Evolutionary conservation across 1,284 basidiomycete genomes (phyloP), one percentile per base, ranked within the genome.

Genomic region (Cryptococcus neoformans): DNA sequence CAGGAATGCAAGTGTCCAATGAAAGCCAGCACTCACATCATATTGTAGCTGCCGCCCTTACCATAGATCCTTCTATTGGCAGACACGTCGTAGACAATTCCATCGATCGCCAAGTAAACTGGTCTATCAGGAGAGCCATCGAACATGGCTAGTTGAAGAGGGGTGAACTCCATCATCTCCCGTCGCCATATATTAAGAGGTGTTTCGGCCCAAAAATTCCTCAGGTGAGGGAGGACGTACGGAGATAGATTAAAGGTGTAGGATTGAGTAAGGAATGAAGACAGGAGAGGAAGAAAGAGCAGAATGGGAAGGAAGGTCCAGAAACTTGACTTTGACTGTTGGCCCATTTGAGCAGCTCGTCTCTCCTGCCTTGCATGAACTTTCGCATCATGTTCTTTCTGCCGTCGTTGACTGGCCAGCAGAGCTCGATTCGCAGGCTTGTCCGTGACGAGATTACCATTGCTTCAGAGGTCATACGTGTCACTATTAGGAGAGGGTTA

Each of bases 41-140:
- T 82, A 69, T 86, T 81, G 78, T 95, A 95, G 52, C 89, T 85
- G 37, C 90, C 92, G 17, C 92, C 92, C 52, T 87, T 87, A 52
- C 92, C 91, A 75, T 98, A 98, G n/a, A 90, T 85, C 57, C 83
- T 81, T 49, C 86, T 82, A 65, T 85, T 85, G 45, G 80, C 78
- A 39, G 86, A 85, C 44, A 99, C 95, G 71, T 99, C 94, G 79
- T 87, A 98, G 2, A 99, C 92, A 54, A 90, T 87, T 16, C 92
- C 90, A 70, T 92, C 88, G 69, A 98, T 89, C 61, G 90, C 92
- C 54, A 97, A 78, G 79, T 93, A 97, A 51, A 95, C 79, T 16
- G 92, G 91, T 67, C 81, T 84, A 40, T 79, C 80, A 57, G 85
- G 81, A 35, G 76, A 77, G 42, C 95, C 95, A 73, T 95, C 88